phyloP scores from a whole-genome alignment of 176 grass and related monocot species.

The Oryza meyeriana region DNA sequence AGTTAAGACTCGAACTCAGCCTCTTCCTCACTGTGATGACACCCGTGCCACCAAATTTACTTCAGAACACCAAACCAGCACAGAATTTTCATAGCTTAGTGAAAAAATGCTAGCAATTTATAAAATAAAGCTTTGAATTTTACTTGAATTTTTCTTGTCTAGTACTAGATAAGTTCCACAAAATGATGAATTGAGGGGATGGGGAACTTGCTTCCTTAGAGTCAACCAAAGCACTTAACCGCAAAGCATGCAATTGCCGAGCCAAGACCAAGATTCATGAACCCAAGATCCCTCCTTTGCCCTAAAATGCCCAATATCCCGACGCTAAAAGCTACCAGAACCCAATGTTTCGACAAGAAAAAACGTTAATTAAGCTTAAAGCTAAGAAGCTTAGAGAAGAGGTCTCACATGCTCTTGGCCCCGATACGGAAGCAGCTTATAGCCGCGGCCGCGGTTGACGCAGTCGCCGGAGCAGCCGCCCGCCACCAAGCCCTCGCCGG shows the following conservation, averaged over 20 bases:
- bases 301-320: not conserved
- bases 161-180: not conserved
- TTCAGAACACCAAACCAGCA: not conserved
- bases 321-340: not conserved
- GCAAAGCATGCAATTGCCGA: not conserved
- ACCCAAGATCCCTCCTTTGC: not conserved
- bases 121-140: not conserved
- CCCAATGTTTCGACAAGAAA: not conserved
- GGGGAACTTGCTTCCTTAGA: not conserved
- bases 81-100: not conserved
- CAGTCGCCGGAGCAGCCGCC: not conserved
- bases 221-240: not conserved
- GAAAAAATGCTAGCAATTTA: not conserved
- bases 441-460: not conserved
- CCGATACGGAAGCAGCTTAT: not conserved
- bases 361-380: not conserved
- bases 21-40: not conserved
- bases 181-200: not conserved
- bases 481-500: conserved; percentile 35
- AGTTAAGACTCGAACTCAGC: not conserved
- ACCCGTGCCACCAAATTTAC: not conserved
- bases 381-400: not conserved
- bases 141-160: not conserved
- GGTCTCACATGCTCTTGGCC: conserved; percentile 32
- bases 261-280: not conserved